Evolutionary conservation across 73 alveolate species (phyloP), one percentile per base, ranked within the genome.

Genomic region (Blepharisma stoltei): DNA sequence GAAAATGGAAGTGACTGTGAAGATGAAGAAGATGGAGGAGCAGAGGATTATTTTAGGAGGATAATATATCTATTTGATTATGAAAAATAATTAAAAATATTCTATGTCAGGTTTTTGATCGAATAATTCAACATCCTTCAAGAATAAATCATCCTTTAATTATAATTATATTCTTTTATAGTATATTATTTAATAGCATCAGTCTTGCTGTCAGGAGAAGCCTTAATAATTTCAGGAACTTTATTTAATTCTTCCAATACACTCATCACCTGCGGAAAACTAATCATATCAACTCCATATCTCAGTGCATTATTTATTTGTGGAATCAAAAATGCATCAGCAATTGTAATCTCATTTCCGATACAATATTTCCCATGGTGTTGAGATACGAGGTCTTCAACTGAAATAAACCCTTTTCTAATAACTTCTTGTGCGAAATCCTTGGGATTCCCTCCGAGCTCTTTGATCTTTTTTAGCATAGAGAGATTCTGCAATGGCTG

Each of bases 251-350:
- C 70, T 23, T 23, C 71, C 3, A 53, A 44, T 54, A 86, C 76
- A 55, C 78, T 84, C 20, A n/a, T 25, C 18, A 86, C 55, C 20
- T 25, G 25, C 3, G 85, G 86, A 76, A 48, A 86, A 8, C 78
- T 65, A 21, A 52, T 75, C 78, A 86, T 47, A 54, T 67, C 85
- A 7, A 82, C 80, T 43, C 55, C 67, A 70, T 68, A 86, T 65
- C 94, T 86, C 7, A 54, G 65, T 1, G 84, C 81, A 41, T 67
- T 77, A 77, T 65, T 78, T 32, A 87, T 50, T 54, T 87, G 84
- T 6, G 94, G 94, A 20, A 73, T 60, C 21, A 87, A 65, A 86
- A 77, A 87, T 37, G 69, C 84, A 67, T 87, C 94, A 9, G 94
- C 94, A 1, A 78, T 0, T 6, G 94, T 87, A 5, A 79, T 45